Base-by-base conservation (phyloP, 345 rosid species). In the Diplotaxis tenuifolia region DNA sequence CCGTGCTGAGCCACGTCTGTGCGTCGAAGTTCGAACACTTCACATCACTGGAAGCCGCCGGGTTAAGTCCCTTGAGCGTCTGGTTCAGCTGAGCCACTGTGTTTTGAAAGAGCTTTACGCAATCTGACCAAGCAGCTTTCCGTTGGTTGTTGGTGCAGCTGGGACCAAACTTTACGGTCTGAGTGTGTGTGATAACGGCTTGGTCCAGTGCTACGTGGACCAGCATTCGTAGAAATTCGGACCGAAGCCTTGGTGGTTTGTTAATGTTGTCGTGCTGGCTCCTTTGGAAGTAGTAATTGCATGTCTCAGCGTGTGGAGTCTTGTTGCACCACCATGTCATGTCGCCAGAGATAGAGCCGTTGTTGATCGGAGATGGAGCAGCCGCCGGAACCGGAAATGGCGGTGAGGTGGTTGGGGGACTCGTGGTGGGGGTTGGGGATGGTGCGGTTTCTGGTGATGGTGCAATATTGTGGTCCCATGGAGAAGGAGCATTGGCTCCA, bases 1-100 rank as follows among this genome's bases (percentile, higher is more conserved):
- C 88, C 9, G 96, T 65, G 71, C 98, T 89, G 19, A 93, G 88
- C 98, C 97, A 93, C 3, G 93, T 90, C 53, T 85, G 96, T 3
- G 77, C 59, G 61, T 93, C 98, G 64, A 83, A 86, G 29, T 84
- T 77, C 27, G 92, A 82, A 81, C 87, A 82, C 47, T 75, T 86
- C 25, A 56, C 66, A 45, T 67, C 81, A 68, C 50, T 2, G 1
- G 31, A 9, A 45, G 78, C 74, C 53, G 21, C 9, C 0, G 83
- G 68, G 75, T 59, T 59, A 19, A 85, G 59, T 67, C 81, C 81
- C 40, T 63, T 83, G 0, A 87, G 70, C 29, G 96, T 89, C 23
- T 75, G 77, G 83, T 89, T 90, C 58, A 93, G 83, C 23, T 86
- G 84, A 40, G 53, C 15, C 16, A 92, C 83, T 31, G 86, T 83